Conservation (phyloP, 352 stramenopile species). For the Pythium rishiriense region DNA sequence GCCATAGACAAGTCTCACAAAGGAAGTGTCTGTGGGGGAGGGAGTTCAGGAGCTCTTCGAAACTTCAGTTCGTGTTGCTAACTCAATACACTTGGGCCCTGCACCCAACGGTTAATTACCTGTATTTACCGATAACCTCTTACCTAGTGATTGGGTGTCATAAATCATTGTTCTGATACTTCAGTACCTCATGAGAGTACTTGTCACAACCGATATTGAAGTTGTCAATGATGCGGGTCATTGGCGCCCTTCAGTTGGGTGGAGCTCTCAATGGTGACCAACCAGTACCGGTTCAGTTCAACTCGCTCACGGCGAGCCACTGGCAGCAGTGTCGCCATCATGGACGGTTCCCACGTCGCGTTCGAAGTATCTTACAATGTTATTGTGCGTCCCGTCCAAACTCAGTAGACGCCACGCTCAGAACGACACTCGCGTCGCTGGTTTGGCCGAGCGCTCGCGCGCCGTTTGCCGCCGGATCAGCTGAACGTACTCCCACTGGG, state of each 20-base stretch:
- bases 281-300: no score
- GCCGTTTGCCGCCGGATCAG: constrained; percentile 24
- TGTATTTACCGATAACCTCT: neutral
- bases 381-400: neutral
- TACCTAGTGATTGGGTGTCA: neutral
- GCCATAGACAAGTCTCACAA: neutral
- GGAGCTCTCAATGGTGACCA: no score
- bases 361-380: no score
- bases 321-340: no score
- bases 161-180: neutral
- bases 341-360: no score
- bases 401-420: neutral
- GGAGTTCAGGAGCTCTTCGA: no score
- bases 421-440: neutral
- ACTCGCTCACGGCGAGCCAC: no score
- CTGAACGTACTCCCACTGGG: constrained; percentile 47
- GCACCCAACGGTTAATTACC: neutral
- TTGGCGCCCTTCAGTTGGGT: no score
- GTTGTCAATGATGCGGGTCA: no score
- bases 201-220: no score
- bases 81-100: neutral
- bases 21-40: no score
- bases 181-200: neutral
- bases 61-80: neutral
- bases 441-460: neutral